Evolutionary conservation across 176 grass and related monocot genomes (phyloP).

Genomic region (Miscanthus lutarioriparius): DNA sequence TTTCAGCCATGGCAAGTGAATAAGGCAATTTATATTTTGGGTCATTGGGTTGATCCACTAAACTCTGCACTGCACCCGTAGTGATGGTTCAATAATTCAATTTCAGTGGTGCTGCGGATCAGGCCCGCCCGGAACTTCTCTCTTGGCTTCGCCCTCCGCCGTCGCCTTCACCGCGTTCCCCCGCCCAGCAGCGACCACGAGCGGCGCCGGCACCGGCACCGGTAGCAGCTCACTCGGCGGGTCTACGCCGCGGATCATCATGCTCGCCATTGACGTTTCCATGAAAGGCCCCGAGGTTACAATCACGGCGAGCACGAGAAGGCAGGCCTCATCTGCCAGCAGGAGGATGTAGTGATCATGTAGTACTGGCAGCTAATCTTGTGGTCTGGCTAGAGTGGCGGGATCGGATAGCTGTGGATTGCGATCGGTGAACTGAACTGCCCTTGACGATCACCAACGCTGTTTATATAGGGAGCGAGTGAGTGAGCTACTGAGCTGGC

Average conservation of each 20-base stretch:
- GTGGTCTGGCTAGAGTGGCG: neutral
- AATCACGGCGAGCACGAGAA: conserved; percentile 16
- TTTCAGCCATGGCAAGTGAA: no score
- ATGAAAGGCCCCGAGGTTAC: neutral
- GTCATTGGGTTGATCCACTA: no score
- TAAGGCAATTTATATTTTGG: no score
- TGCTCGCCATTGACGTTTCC: neutral
- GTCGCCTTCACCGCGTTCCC: neutral
- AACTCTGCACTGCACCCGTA: no score
- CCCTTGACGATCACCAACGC: neutral
- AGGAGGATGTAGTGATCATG: neutral
- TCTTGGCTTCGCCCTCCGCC: conserved; percentile 13
- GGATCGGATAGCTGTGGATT: no score
- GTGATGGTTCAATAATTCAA: neutral
- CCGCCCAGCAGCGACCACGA: neutral
- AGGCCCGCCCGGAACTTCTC: conserved; percentile 44
- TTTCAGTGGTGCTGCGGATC: conserved; percentile 50
- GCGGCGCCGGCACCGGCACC: neutral
- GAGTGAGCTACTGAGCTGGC: no score
- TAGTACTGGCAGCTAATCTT: neutral
- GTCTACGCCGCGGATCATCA: neutral
- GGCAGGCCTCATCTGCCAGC: neutral
- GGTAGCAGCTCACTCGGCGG: neutral
- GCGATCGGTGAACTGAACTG: neutral
- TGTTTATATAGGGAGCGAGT: conserved; percentile 16